Conservation (phyloP, 495 filamentous ascomycete species). For the Talaromyces proteolyticus region DNA sequence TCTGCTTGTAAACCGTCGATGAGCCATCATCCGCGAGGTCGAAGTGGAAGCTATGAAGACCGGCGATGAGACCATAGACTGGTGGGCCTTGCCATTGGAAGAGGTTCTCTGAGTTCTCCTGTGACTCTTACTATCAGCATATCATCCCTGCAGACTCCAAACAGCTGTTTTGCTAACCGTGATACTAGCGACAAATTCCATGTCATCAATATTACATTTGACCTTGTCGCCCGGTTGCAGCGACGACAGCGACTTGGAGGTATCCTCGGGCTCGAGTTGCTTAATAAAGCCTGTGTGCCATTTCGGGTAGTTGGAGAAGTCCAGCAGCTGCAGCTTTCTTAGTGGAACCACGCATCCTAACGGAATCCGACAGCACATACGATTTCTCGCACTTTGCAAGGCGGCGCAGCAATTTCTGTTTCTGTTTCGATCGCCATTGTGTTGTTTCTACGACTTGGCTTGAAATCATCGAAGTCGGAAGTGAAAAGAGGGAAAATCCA, state of each 20-base stretch:
- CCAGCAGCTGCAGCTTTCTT: slow-evolving; percentile 13
- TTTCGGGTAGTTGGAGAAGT: slow-evolving; percentile 19
- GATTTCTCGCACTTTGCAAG: slow-evolving; percentile 22
- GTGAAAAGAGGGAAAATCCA: too few relatives aligned
- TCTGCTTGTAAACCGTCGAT: slow-evolving; percentile 20
- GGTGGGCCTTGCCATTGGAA: slow-evolving; percentile 25
- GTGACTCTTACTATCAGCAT: not conserved
- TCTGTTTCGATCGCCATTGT: not conserved
- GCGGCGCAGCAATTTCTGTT: slow-evolving; percentile 10
- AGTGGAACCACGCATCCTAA: not conserved
- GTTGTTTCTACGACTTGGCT: not conserved
- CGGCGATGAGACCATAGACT: slow-evolving; percentile 18
- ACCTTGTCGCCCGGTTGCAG: slow-evolving; percentile 17
- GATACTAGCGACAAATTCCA: slow-evolving; percentile 20
- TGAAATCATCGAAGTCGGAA: too few relatives aligned
- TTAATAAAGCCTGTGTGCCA: slow-evolving; percentile 23
- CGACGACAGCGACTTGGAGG: slow-evolving; percentile 9
- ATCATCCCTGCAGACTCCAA: not conserved
- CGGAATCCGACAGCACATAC: slow-evolving; percentile 8
- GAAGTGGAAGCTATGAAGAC: slow-evolving; percentile 17
- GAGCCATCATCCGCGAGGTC: slow-evolving; percentile 17
- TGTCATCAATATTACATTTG: slow-evolving; percentile 17
- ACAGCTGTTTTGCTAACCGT: slow-evolving; percentile 8
- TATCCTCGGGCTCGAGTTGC: slow-evolving; percentile 11
- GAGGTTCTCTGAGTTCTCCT: slow-evolving; percentile 18